Conservation (phyloP, 2,329 filamentous ascomycete genomes). For the Purpureocillium lavendulum region DNA sequence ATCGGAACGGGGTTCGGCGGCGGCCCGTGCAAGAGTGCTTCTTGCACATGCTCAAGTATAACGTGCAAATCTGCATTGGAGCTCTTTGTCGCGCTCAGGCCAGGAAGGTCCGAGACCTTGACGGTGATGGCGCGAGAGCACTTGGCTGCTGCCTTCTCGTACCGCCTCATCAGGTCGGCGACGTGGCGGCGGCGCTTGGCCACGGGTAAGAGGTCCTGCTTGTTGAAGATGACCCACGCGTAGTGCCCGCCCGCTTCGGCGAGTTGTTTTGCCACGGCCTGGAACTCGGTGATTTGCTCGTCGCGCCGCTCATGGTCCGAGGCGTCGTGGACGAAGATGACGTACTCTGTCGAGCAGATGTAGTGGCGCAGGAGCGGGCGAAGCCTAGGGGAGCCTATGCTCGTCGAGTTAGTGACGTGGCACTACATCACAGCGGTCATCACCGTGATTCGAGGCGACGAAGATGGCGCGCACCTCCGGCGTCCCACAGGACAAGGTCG, state of each 20-base stretch:
- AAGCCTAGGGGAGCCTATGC: constrained; percentile 17
- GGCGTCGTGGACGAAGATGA: constrained; percentile 21
- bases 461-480: constrained; percentile 14
- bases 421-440: too few species aligned
- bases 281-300: constrained; percentile 17
- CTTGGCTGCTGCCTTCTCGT: constrained; percentile 10
- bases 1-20: too few species aligned
- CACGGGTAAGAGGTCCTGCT: constrained; percentile 18
- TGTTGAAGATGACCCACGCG: constrained; percentile 22
- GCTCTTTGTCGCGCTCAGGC: constrained; percentile 14
- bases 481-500: constrained; percentile 18
- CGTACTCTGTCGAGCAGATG: constrained; percentile 12
- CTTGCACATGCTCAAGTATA: neutral
- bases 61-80: constrained; percentile 6
- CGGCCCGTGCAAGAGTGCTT: neutral
- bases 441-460: neutral
- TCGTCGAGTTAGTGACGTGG: neutral
- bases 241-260: constrained; percentile 10
- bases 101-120: constrained; percentile 14
- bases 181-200: constrained; percentile 10
- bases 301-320: constrained; percentile 13
- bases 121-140: constrained; percentile 7
- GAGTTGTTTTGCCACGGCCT: constrained; percentile 11
- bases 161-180: neutral
- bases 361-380: constrained; percentile 18